Conservation (phyloP, 192 early-diverging fungal genomes). For the Dimargaris cristalligena region DNA sequence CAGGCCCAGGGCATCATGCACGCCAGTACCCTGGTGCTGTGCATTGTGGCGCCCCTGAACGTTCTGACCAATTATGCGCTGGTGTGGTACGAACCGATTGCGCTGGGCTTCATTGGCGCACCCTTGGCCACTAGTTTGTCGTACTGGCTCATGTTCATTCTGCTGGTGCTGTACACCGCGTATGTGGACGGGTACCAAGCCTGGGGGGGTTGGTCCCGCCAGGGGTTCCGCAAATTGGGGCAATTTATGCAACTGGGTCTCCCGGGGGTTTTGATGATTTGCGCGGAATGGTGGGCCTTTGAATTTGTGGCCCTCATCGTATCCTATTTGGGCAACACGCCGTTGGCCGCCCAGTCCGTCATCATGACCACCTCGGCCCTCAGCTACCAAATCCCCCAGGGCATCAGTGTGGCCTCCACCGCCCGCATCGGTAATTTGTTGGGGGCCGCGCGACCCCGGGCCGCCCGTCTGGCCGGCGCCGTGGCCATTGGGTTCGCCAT, state of each 20-base stretch:
- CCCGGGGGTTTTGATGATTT: slow-evolving; percentile 64
- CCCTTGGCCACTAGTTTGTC: slow-evolving; percentile 47
- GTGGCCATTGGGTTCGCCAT: slow-evolving; percentile 31
- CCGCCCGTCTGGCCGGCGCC: slow-evolving; percentile 34
- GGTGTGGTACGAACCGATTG: slow-evolving; percentile 36
- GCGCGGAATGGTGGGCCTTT: slow-evolving; percentile 62
- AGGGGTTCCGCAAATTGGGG: slow-evolving; percentile 39
- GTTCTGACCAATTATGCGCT: slow-evolving; percentile 56
- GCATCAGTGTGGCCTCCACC: slow-evolving; percentile 60
- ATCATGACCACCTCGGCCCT: slow-evolving; percentile 55
- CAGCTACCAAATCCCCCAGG: slow-evolving; percentile 60
- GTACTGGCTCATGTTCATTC: slow-evolving; percentile 39
- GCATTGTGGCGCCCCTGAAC: slow-evolving; percentile 55
- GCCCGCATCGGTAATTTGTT: slow-evolving; percentile 68
- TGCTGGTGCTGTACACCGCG: slow-evolving; percentile 33
- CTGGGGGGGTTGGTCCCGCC: slow-evolving; percentile 78
- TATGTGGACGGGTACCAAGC: slow-evolving; percentile 43
- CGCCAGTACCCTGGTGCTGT: slow-evolving; percentile 53
- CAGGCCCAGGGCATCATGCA: slow-evolving; percentile 88
- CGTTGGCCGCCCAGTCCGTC: slow-evolving; percentile 70
- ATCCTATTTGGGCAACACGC: slow-evolving; percentile 52
- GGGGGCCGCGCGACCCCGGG: slow-evolving; percentile 30
- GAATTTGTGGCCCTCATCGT: slow-evolving; percentile 59
- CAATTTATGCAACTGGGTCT: slow-evolving; percentile 52
- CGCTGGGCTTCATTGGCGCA: slow-evolving; percentile 49